These are phyloP conservation scores for Dioszegia hungarica DNA, from an alignment of 768 basidiomycete genomes.

Conservation along the genomic window DNA sequence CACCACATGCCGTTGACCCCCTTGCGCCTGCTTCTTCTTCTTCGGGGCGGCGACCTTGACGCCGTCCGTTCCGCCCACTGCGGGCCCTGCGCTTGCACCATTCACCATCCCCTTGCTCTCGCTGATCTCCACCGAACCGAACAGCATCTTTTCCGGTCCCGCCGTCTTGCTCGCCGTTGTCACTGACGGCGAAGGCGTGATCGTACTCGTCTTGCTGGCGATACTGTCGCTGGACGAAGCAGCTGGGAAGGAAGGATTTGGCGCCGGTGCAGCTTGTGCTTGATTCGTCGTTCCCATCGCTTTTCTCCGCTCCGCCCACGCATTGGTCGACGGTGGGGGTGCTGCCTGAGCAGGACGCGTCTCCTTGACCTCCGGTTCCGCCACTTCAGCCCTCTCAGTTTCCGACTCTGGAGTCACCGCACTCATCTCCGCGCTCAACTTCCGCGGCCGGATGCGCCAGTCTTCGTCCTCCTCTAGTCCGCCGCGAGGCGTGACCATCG, in stretches of 20 bases:
- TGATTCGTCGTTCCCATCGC: background rate
- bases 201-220: background rate
- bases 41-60: constrained; percentile 6
- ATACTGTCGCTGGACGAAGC: background rate
- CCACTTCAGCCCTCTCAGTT: background rate
- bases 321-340: constrained; percentile 34
- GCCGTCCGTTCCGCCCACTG: background rate
- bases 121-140: constrained; percentile 1
- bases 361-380: background rate
- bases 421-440: constrained; percentile 1
- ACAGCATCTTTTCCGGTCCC: background rate
- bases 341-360: constrained; percentile 2
- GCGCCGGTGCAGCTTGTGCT: background rate
- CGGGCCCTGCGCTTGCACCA: background rate
- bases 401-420: background rate
- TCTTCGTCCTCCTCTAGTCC: constrained; percentile 17
- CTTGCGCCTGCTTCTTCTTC: constrained; percentile 17
- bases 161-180: background rate
- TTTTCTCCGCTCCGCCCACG: constrained; percentile 29
- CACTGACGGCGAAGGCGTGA: background rate
- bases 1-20: constrained; percentile 8
- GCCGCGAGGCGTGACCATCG: constrained; percentile 7
- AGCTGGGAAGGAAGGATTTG: background rate
- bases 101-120: background rate
- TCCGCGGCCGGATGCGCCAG: constrained; percentile 19